These are phyloP conservation scores for Strombidium stylifer DNA, from an alignment of 73 alveolate genomes.

Conservation along the genomic window DNA sequence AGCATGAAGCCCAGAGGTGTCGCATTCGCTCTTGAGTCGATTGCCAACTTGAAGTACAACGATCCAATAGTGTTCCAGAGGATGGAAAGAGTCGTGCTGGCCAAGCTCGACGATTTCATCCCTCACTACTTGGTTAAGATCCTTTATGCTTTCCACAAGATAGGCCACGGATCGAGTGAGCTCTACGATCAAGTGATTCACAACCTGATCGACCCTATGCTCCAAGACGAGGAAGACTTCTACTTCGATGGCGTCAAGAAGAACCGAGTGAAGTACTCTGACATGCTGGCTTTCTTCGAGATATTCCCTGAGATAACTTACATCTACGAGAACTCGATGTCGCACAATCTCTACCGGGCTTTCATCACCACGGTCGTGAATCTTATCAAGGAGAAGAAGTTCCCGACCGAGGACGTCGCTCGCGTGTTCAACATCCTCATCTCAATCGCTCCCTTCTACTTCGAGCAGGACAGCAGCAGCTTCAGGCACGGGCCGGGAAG, in stretches of 20 bases:
- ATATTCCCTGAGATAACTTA: conserved; percentile 34
- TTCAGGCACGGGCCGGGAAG: too few species aligned
- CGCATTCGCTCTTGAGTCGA: conserved; percentile 38
- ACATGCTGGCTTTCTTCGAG: conserved; percentile 37
- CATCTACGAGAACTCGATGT: conserved; percentile 30
- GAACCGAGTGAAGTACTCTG: conserved; percentile 20
- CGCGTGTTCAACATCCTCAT: conserved; percentile 27
- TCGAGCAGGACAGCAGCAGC: neutral
- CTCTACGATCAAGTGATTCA: conserved; percentile 22
- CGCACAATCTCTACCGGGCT: conserved; percentile 7
- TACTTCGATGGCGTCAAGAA: neutral
- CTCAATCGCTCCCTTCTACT: conserved; percentile 5
- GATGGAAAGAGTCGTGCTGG: conserved; percentile 19
- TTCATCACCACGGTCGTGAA: conserved; percentile 6
- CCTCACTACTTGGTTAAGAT: conserved; percentile 38
- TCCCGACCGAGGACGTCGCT: conserved; percentile 36
- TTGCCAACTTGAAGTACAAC: conserved; percentile 3
- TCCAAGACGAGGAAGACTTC: neutral
- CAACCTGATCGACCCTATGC: neutral
- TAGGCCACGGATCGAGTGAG: conserved; percentile 34
- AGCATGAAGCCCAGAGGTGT: conserved; percentile 52
- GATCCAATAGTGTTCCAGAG: neutral
- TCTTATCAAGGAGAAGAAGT: conserved; percentile 28
- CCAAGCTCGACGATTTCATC: conserved; percentile 33
- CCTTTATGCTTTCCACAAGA: conserved; percentile 1